Evolutionary conservation across 352 stramenopile genomes (phyloP), one percentile per base, ranked within the genome.

Genomic region (Plasmopara halstedii): DNA sequence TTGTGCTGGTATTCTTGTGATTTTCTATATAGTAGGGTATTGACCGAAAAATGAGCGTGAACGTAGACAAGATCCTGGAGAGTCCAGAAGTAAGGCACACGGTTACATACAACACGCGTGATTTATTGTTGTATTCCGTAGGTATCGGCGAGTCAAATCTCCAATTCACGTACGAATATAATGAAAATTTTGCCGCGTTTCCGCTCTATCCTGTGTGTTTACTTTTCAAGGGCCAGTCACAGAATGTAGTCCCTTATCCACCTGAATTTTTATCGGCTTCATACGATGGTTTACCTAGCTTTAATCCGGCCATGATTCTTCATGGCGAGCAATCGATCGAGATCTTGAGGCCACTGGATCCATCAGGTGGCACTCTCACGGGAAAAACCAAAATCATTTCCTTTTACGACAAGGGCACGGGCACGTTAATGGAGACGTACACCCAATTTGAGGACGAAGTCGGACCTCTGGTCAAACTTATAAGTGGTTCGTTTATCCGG

Each of bases 181-280:
- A 88, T 45, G 77, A 86, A 23, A 70, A 76, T 41, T 96, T 96
- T 62, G 60, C 68, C 13, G 84, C 82, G 6, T 96, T 96, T 66
- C 86, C 87, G 11, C 67, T 91, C 19, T 96, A 92, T 68, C 81
- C 85, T 2, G 76, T 95, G 34, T 82, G 85, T 55, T 61, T 96
- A 42, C 56, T 64, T 21, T 96, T 95, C 61, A 95, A 95, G 56
- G 85, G 83, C 51, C 66, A 73, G 37, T 88, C 74, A 33, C 81
- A 94, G 23, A 83, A 95, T 43, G 69, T 95, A 19, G 81, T 95
- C 46, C 64, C 77, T 11, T 96, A 93, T 65, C 87, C 87, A n/a
- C 77, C 77, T 9, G 67, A 81, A 41, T 85, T 69, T 26, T 51
- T 85, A 29, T 61, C 69, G 21, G 67, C 62, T 19, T 58, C 71